Evolutionary conservation across 345 rosid species (phyloP), one percentile per base, ranked within the genome.

Genomic region (Brassica cretica): DNA sequence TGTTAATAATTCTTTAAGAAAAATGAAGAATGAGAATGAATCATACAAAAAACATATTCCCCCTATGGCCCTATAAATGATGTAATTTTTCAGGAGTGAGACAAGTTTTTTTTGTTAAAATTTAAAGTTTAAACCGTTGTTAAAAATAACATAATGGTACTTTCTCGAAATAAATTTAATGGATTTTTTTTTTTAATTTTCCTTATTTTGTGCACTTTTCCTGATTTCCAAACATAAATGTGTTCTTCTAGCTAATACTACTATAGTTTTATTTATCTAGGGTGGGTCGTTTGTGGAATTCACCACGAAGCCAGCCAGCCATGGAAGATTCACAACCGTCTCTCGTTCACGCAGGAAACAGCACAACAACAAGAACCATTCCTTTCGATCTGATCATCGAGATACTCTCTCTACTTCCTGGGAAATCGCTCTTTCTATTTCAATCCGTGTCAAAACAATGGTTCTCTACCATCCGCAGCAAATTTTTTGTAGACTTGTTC

Each of bases 391-490:
- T 71, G 25, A 62, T 5, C 27, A 1, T 29, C n/a, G 14, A 29
- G 21, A 62, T 39, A 62, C 64, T 62, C 30, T 72, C 62, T 46
- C 53, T 7, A 27, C 51, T 64, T 64, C 70, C 76, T 0, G 67
- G 11, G 2, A n/a, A 39, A 25, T 2, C 66, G 3, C 39, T 72
- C 56, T 4, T 60, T 10, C 58, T 39, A 39, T 72, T 72, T 11
- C 25, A 27, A 5, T 5, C 41, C 15, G 76, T 61, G 29, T 72
- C 76, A 1, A 41, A 61, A 16, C 59, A 2, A 0, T 72, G 67
- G 76, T 1, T n/a, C 41, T n/a, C 68, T 9, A 25, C 46, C 68
- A 41, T 60, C 24, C 27, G 15, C 1, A 60, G 67, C 18, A 72
- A 39, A 60, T n/a, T n/a, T 1, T 25, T 72, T 19, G 39, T 3